Evolutionary conservation across 441 rosid genomes (phyloP), one percentile per base, ranked within the genome.

Genomic region (Gossypium aridum): DNA sequence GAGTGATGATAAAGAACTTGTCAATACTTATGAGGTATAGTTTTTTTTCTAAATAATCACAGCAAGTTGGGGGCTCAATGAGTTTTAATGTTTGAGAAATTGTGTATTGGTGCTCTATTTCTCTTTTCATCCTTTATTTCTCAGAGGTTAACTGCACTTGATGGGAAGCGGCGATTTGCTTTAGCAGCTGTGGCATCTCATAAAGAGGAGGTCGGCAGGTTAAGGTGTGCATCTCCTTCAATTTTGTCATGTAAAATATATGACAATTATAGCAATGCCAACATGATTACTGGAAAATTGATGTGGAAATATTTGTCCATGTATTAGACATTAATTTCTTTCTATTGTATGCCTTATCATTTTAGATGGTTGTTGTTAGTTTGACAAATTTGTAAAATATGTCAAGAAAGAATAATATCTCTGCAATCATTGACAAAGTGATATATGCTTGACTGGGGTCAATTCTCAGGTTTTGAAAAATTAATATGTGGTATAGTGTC

Each of bases 101-200:
- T 49, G 1, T 20, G 73, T 25, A n/a, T 34, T 23, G 8, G 47
- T 57, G 13, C 56, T 79, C 5, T 73, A 55, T 54, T 49, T 7
- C 25, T 77, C 28, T 43, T 62, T 71, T 77, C 14, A 47, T 49
- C 66, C 23, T 74, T 67, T 28, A 66, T 37, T 75, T 78, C 79
- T 76, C 20, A 96, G 98, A 92, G 98, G 85, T 77, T 96, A 90
- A 92, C 99, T 67, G 98, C 99, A 26, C 93, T 96, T 64, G 98
- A 96, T 86, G 98, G 98, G 75, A 96, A 94, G 87, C 87, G 99
- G 75, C 90, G 99, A 83, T 96, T 96, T 80, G 99, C 98, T n/a
- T 86, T 96, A 76, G 99, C 98, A 74, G 97, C 98, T 51, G 98
- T 97, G 68, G 85, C 84, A 81, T 92, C 97, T 64, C 97, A 92